phyloP scores from a whole-genome alignment of 2,329 filamentous ascomycete genomes.

The Alternaria panax region DNA sequence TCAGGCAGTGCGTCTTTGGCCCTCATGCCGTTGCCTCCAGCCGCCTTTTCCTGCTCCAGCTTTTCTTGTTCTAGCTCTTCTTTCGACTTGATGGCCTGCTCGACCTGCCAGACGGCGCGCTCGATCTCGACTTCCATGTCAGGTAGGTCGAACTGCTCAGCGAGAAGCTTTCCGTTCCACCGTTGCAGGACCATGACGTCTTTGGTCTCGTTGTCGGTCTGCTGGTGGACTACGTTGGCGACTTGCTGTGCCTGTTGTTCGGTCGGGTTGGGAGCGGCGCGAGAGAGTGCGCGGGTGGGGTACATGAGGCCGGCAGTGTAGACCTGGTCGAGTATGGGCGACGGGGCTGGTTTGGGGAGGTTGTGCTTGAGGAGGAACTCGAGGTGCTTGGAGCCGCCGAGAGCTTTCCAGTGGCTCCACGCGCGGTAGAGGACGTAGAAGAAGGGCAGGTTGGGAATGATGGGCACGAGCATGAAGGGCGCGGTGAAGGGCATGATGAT shows the following conservation, averaged over 20 bases:
- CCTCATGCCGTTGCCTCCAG: conserved; percentile 27
- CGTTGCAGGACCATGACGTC: conserved; percentile 59
- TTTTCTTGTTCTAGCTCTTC: conserved; percentile 49
- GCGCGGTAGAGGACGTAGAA: conserved; percentile 93
- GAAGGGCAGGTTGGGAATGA: conserved; percentile 93
- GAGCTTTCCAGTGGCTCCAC: conserved; percentile 65
- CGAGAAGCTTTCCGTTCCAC: conserved; percentile 61
- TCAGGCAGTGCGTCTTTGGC: conserved; percentile 42
- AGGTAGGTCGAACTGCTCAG: conserved; percentile 57
- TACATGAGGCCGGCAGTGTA: conserved; percentile 66
- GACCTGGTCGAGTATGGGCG: conserved; percentile 73
- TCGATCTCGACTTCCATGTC: conserved; percentile 64
- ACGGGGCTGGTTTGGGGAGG: conserved; percentile 71
- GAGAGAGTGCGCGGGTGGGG: conserved; percentile 50
- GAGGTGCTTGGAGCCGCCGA: conserved; percentile 83
- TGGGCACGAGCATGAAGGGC: conserved; percentile 82
- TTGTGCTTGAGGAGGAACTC: conserved; percentile 80
- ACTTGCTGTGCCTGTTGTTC: conserved; percentile 50
- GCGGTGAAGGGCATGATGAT: conserved; percentile 70
- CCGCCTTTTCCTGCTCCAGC: conserved; percentile 46
- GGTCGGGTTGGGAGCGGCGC: conserved; percentile 49
- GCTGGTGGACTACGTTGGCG: conserved; percentile 47
- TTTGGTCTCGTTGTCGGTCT: conserved; percentile 51
- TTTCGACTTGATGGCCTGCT: conserved; percentile 52
- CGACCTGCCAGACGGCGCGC: conserved; percentile 60